Percentiles rank a stretch among this genome's conserved stretches.
These are phyloP conservation scores for Phtheirospermum japonicum DNA, from an alignment of 257 asterid species.

Conservation along the genomic window DNA sequence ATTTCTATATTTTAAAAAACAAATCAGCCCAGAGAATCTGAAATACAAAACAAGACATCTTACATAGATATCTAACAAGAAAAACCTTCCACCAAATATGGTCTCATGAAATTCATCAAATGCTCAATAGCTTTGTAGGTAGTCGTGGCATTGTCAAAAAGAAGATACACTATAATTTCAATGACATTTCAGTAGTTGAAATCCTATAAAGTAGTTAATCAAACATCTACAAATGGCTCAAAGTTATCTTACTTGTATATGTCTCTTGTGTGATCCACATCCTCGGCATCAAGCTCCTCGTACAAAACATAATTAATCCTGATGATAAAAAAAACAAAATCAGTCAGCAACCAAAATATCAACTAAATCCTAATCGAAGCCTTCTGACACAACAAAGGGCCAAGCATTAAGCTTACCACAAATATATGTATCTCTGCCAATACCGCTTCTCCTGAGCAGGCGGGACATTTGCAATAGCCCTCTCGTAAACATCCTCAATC, in stretches of 20 bases:
- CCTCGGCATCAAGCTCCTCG: slow-evolving; percentile 87
- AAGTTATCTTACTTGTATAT: slow-evolving; percentile 62
- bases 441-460: slow-evolving; percentile 91
- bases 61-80: not conserved
- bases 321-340: slow-evolving; percentile 27
- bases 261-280: slow-evolving; percentile 81
- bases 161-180: not conserved
- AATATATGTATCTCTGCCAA: slow-evolving; percentile 90
- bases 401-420: slow-evolving; percentile 56
- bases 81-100: slow-evolving; percentile 5
- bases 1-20: slow-evolving; percentile 1
- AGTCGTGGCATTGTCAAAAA: not conserved
- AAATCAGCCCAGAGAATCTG: slow-evolving; percentile 1
- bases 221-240: slow-evolving; percentile 14
- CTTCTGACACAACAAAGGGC: not conserved
- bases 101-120: not conserved
- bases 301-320: slow-evolving; percentile 90
- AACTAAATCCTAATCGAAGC: not conserved
- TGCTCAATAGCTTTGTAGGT: slow-evolving; percentile 1
- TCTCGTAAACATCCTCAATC: slow-evolving; percentile 81
- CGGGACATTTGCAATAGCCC: slow-evolving; percentile 89
- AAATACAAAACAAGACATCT: not conserved
- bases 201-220: not conserved
- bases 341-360: slow-evolving; percentile 27
- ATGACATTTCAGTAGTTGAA: not conserved